These are phyloP conservation scores for Trametes cinnabarina DNA, from an alignment of 768 basidiomycete genomes.

Conservation along the genomic window DNA sequence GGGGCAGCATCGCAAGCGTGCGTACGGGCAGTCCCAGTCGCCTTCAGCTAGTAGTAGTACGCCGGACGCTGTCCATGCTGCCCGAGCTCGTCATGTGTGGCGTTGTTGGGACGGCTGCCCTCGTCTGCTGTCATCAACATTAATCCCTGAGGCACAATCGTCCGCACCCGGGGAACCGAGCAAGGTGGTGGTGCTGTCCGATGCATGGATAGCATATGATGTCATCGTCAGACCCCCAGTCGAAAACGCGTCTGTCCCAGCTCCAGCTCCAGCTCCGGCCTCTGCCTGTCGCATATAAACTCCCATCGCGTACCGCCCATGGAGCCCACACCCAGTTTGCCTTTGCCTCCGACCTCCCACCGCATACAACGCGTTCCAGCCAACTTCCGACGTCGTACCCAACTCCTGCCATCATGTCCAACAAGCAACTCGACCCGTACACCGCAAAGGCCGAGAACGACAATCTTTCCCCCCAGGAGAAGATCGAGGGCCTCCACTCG, in stretches of 20 bases:
- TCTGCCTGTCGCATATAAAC: not conserved
- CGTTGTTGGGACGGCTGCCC: no score
- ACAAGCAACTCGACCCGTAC: constrained; percentile 68
- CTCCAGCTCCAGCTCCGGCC: not conserved
- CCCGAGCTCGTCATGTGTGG: no score
- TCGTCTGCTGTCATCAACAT: no score
- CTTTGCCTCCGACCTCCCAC: not conserved
- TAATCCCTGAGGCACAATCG: no score
- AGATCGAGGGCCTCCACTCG: constrained; percentile 66
- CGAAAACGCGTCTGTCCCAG: not conserved
- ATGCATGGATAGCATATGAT: constrained; percentile 8
- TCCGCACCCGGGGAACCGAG: not conserved
- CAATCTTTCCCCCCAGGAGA: constrained; percentile 56
- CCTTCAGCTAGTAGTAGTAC: no score
- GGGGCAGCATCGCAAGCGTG: no score
- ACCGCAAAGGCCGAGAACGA: constrained; percentile 61
- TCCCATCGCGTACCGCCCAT: not conserved
- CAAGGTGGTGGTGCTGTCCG: not conserved
- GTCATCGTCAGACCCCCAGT: constrained; percentile 9
- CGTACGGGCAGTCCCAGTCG: no score
- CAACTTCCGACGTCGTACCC: not conserved
- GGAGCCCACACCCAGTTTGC: no score
- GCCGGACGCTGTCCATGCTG: no score
- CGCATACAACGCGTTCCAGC: not conserved
- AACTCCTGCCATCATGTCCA: constrained; percentile 23